Evolutionary conservation across 2,329 filamentous ascomycete species (phyloP), one percentile per base, ranked within the genome.

Genomic region (Penicillium palitans): DNA sequence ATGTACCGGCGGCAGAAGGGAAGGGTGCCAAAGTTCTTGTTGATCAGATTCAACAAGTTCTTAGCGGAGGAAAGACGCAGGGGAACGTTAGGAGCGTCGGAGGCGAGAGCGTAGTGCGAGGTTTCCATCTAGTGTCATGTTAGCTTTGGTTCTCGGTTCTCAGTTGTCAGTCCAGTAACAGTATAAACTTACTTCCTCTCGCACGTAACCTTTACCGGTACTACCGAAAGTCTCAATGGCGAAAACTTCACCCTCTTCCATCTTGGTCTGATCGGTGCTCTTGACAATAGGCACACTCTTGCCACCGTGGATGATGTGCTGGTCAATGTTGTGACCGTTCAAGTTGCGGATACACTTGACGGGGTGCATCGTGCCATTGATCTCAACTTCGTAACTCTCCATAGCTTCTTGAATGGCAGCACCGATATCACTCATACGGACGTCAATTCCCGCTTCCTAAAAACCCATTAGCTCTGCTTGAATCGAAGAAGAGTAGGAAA

Each of bases 241-340:
- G 75, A 96, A 98, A 19, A 92, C 88, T 72, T 98, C 93, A 42
- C 92, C 92, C 78, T 97, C 93, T 79, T 97, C 93, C 93, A 98
- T 98, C 83, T 96, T 96, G 52, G 91, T 96, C 74, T 88, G 87
- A 70, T 96, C 91, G 61, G 85, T 85, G 61, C 87, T 88, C 81
- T 96, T 96, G 63, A 97, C 91, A 69, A 97, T 96, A 0, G 93
- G 93, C 52, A 97, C 91, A 65, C 90, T 92, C 83, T 97, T 97
- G 53, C 76, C 90, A 58, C 93, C 92, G 78, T 97, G 93, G 68
- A 97, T 97, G 74, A 87, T 87, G 80, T 93, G 95, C 61, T 87
- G 92, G 57, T 90, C 83, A 70, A 97, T 97, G 66, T 90, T 93
- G 80, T 97, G 93, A 10, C 91, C 92, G 70, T 90, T 93, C 60